These are phyloP conservation scores for Bifiguratus adelaidae DNA, from an alignment of 192 early-diverging fungal genomes.

Conservation along the genomic window DNA sequence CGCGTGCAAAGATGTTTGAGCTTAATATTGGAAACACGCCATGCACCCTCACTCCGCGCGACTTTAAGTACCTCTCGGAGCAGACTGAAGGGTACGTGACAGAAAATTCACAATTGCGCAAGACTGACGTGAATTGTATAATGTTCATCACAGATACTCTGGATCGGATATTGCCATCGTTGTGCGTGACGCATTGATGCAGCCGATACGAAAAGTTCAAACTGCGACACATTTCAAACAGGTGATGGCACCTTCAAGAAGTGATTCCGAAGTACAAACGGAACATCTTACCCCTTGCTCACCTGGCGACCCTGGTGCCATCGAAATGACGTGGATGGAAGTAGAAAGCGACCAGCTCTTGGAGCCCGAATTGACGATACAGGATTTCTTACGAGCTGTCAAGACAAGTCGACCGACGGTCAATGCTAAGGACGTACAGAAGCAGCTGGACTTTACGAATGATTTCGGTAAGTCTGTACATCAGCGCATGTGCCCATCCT, in stretches of 20 bases:
- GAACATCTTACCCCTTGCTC: constrained; percentile 85
- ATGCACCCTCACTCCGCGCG: constrained; percentile 57
- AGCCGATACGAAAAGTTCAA: constrained; percentile 94
- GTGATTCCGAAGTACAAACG: constrained; percentile 33
- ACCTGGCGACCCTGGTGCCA: constrained; percentile 78
- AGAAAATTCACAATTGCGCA: background rate
- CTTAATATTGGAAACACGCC: constrained; percentile 91
- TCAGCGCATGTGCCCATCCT: too few species aligned
- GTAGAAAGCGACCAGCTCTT: constrained; percentile 75
- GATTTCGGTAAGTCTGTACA: constrained; percentile 56
- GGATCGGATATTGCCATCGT: constrained; percentile 94
- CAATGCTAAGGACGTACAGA: constrained; percentile 66
- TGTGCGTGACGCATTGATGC: constrained; percentile 95
- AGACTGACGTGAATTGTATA: background rate
- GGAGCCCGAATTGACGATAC: constrained; percentile 79
- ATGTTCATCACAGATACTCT: constrained; percentile 49
- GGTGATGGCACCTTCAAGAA: constrained; percentile 46
- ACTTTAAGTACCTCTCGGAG: constrained; percentile 68
- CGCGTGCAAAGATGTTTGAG: constrained; percentile 84
- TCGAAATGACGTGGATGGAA: constrained; percentile 84
- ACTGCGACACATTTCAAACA: constrained; percentile 85
- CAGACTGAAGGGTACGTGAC: constrained; percentile 64
- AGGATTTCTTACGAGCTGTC: constrained; percentile 81
- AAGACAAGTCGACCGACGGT: constrained; percentile 72
- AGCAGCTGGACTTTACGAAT: constrained; percentile 84